Base-by-base conservation (phyloP, 1,139 yeast species). In the Wickerhamiella pararugosa region DNA sequence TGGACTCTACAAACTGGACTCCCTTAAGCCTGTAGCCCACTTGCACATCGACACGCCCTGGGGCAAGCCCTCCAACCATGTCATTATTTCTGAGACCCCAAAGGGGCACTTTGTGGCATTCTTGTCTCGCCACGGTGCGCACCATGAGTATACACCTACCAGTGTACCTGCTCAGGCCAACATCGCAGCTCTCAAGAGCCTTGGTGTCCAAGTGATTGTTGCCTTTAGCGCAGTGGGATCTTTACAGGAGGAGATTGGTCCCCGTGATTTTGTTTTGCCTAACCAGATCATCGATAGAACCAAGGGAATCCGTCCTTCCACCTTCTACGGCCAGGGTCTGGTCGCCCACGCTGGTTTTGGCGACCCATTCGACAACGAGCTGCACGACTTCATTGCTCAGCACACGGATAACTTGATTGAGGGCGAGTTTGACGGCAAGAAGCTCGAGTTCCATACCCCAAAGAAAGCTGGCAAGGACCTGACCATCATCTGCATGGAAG, bases 151-250 rank as follows among this genome's bases (percentile, higher is more conserved):
- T 55, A 71, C 90, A 47, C 98, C 99, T 10, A 67, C 92, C 5
- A 90, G 82, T 53, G 98, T 92, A 21, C 98, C 98, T 9, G 71
- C 79, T 43, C 73, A 84, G 51, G 98, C 98, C 46, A 90, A 90
- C 63, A 87, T 90, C 55, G 96, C 98, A 6, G 96, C 97, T 6
- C 73, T 90, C 59, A 92, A 90, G 65, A 71, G 70, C 43, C 57
- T 90, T 39, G 94, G 95, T 37, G 94, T 84, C 51, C 77, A 75
- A 59, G 87, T 86, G 9, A 81, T 92, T 50, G 66, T 90, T 46
- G 95, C 98, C 15, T 90, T 90, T 61, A 76, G 90, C 45, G 97
- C 98, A 1, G 98, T 92, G 30, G 99, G 99, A 1, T 87, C 97
- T 2, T 71, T 90, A 53, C 93, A 80, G 60, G 81, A 72, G 50